Conservation (phyloP, 1,284 basidiomycete species). For the Fereydounia khargensis region DNA sequence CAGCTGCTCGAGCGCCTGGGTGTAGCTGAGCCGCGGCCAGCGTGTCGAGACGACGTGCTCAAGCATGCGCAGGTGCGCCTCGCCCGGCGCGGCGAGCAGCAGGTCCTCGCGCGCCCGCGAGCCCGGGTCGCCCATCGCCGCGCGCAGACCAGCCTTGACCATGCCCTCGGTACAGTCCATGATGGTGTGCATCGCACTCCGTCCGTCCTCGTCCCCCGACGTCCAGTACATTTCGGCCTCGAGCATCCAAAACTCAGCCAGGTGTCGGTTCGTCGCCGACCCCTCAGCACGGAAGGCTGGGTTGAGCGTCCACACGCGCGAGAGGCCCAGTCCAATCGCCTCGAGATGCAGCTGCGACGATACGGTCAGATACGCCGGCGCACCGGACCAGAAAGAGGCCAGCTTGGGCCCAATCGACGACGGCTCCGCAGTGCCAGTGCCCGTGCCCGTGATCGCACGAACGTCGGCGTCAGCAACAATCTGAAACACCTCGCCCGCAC, state of each 20-base stretch:
- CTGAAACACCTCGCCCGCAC: slow-evolving; percentile 90
- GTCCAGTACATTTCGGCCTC: slow-evolving; percentile 67
- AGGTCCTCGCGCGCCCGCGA: slow-evolving; percentile 19
- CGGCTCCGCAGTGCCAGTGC: slow-evolving; percentile 1
- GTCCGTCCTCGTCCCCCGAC: not conserved
- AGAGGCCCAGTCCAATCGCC: slow-evolving; percentile 70
- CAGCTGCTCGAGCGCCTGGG: slow-evolving; percentile 70
- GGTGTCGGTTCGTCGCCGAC: slow-evolving; percentile 82
- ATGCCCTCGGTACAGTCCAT: slow-evolving; percentile 32
- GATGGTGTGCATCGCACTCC: slow-evolving; percentile 10
- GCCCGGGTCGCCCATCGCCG: slow-evolving; percentile 4
- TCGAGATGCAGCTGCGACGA: slow-evolving; percentile 95
- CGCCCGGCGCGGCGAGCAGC: slow-evolving; percentile 1
- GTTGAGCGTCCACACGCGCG: slow-evolving; percentile 82
- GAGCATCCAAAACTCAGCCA: slow-evolving; percentile 98
- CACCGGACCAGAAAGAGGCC: slow-evolving; percentile 34
- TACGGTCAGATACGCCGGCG: slow-evolving; percentile 82
- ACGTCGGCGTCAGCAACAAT: slow-evolving; percentile 61
- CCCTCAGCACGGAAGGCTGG: slow-evolving; percentile 92
- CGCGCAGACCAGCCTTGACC: slow-evolving; percentile 15
- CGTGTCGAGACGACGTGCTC: slow-evolving; percentile 22
- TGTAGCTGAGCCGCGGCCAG: slow-evolving; percentile 79
- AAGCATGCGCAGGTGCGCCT: slow-evolving; percentile 1
- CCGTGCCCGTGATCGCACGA: slow-evolving; percentile 3
- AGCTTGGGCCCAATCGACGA: not conserved